phyloP scores from a whole-genome alignment of 2,329 filamentous ascomycete genomes.

The Akanthomyces uredinophilus region DNA sequence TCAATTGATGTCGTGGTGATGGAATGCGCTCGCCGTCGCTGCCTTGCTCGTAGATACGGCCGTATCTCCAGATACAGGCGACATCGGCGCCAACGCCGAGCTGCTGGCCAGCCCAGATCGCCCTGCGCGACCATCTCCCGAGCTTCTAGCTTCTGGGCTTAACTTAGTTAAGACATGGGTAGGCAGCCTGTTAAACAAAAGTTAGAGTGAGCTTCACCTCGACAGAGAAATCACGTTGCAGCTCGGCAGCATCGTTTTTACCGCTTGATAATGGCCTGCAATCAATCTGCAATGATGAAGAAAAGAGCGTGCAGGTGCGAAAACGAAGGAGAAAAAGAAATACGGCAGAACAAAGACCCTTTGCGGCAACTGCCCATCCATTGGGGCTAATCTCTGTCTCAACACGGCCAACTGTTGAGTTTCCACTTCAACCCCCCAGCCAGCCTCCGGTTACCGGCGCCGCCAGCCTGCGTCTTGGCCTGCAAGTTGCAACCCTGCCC shows the following conservation, averaged over 20 bases:
- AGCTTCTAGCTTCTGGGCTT: too few relatives aligned
- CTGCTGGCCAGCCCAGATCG: background rate
- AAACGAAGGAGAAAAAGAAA: constrained; percentile 7
- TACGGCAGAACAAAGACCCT: background rate
- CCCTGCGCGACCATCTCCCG: background rate
- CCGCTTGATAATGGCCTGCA: background rate
- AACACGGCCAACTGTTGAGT: background rate
- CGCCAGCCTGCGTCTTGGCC: background rate
- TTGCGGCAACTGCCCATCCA: background rate
- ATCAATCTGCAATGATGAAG: background rate
- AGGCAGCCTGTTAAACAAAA: too few relatives aligned
- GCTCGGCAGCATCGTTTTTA: too few relatives aligned
- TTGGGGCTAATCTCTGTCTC: constrained; percentile 3
- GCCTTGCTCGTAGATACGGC: constrained; percentile 7
- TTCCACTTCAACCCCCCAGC: background rate
- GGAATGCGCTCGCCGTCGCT: background rate
- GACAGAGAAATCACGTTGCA: too few relatives aligned
- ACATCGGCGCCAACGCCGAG: background rate
- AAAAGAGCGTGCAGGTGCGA: background rate
- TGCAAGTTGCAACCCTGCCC: background rate
- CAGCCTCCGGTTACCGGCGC: background rate
- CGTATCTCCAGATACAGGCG: constrained; percentile 13
- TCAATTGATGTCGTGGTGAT: background rate
- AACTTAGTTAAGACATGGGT: too few relatives aligned
- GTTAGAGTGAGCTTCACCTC: background rate